Percentiles rank a stretch among this genome's conserved stretches.
These are phyloP conservation scores for Populus nigra DNA, from an alignment of 345 rosid species.

Conservation along the genomic window DNA sequence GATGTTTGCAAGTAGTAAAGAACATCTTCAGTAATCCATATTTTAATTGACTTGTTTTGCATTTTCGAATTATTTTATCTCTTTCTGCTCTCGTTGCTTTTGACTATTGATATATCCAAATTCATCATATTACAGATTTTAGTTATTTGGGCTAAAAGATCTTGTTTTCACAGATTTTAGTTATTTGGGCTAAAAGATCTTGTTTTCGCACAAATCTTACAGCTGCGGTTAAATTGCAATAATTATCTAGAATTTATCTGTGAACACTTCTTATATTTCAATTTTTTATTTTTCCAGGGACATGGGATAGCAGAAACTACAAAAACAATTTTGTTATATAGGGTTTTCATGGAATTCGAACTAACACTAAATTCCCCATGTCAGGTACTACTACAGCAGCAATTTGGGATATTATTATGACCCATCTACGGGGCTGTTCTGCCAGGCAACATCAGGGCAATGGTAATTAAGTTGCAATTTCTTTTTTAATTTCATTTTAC, in stretches of 20 bases:
- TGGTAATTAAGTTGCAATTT: conserved; percentile 47
- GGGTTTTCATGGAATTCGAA: not conserved
- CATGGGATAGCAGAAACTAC: not conserved
- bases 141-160: not conserved
- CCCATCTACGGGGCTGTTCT: conserved; percentile 72
- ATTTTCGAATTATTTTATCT: not conserved
- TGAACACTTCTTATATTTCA: not conserved
- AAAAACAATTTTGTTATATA: not conserved
- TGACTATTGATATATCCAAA: not conserved
- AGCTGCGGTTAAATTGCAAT: not conserved
- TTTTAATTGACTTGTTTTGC: not conserved
- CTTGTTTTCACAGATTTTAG: not conserved
- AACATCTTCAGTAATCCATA: not conserved
- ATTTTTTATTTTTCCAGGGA: not conserved
- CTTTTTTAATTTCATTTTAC: not conserved
- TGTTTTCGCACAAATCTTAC: not conserved
- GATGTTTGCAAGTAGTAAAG: not conserved
- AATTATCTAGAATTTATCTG: not conserved
- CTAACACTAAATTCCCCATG: not conserved
- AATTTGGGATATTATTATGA: conserved; percentile 87
- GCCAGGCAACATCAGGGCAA: conserved; percentile 76
- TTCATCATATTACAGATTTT: not conserved
- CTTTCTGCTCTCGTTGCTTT: not conserved
- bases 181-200: not conserved
- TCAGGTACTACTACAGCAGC: conserved; percentile 94